A percentile compares a stretch with the other conserved stretches of the same genome.
These are phyloP conservation scores for Saccharomycopsis malanga DNA, from an alignment of 805 yeast species.

Conservation along the genomic window DNA sequence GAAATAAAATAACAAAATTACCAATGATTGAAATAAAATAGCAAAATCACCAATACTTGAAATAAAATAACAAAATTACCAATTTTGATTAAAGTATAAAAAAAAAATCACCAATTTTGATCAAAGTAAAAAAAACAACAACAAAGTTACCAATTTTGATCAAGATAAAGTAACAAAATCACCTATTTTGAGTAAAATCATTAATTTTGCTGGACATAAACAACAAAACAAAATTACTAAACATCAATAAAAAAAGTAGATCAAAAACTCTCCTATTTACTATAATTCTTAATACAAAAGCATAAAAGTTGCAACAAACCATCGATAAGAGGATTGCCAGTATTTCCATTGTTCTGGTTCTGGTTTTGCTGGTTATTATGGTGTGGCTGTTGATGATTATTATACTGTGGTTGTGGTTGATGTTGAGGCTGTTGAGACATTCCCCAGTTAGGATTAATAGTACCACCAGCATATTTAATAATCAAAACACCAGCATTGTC, in stretches of 20 bases:
- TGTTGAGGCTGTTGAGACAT: constrained; percentile 25
- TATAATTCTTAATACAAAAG: constrained; percentile 29
- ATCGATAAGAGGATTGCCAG: constrained; percentile 21
- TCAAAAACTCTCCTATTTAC: no score
- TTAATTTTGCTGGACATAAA: no score
- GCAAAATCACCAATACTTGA: no score
- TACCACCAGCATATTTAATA: constrained; percentile 30
- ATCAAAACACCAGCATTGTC: constrained; percentile 77
- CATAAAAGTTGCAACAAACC: constrained; percentile 30
- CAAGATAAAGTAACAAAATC: no score
- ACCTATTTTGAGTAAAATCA: no score
- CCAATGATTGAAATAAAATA: no score
- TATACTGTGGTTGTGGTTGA: constrained; percentile 25
- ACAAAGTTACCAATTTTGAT: no score
- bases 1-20: no score
- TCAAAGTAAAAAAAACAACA: no score
- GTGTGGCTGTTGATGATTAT: constrained; percentile 24
- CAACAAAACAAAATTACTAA: neutral
- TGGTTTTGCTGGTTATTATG: constrained; percentile 24
- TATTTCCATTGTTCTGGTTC: constrained; percentile 23
- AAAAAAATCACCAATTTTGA: no score
- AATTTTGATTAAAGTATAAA: no score
- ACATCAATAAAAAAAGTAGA: neutral
- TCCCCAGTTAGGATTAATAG: constrained; percentile 14
- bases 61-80: no score